Evolutionary conservation across 371 early-diverging fungal species (phyloP).

Genomic region (Haplosporangium sp.): DNA sequence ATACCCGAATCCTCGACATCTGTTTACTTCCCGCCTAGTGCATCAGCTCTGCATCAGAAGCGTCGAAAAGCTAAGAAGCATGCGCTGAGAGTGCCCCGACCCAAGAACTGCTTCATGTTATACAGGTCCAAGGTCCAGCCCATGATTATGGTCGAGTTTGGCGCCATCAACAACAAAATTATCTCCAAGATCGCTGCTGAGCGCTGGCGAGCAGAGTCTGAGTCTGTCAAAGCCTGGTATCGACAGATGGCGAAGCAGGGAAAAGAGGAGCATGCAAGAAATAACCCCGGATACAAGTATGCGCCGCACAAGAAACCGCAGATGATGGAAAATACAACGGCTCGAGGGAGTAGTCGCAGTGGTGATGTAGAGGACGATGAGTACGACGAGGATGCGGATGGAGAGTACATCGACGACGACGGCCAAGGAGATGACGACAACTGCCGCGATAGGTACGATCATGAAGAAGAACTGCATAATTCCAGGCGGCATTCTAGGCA

Average conservation of each 20-base stretch:
- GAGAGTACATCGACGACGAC: not conserved
- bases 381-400: not conserved
- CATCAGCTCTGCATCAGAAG: constrained; percentile 51
- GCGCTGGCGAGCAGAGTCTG: constrained; percentile 41
- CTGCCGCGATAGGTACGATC: not conserved
- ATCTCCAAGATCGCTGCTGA: constrained; percentile 53
- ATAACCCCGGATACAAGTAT: constrained; percentile 48
- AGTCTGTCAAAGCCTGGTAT: constrained; percentile 38
- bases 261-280: constrained; percentile 44
- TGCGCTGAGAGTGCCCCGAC: constrained; percentile 30
- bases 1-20: not conserved
- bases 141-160: constrained; percentile 49
- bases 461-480: not conserved
- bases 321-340: not conserved
- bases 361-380: not conserved
- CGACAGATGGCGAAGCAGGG: constrained; percentile 34
- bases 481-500: not conserved
- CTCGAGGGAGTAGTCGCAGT: too few relatives aligned
- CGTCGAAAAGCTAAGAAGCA: constrained; percentile 48
- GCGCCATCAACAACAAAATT: constrained; percentile 43
- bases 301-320: constrained; percentile 26
- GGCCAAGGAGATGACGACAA: not conserved
- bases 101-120: constrained; percentile 52
- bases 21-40: constrained; percentile 43
- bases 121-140: constrained; percentile 40